phyloP scores from a whole-genome alignment of 2,329 filamentous ascomycete species.

The Achaetomium macrosporum region DNA sequence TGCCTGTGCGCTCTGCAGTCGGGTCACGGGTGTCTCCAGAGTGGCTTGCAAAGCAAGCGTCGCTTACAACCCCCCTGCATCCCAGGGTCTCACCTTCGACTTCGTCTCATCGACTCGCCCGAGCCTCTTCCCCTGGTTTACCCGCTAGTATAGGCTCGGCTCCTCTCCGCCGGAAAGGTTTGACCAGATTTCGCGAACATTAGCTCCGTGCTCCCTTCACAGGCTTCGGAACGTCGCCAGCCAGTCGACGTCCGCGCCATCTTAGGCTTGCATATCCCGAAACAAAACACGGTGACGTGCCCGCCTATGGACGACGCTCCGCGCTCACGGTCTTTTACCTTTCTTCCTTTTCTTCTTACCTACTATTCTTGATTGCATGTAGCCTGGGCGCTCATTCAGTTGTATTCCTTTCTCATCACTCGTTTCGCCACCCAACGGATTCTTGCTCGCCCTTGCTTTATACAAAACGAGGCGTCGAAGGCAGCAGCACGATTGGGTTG shows the following conservation, averaged over 20 bases:
- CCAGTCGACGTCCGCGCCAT: slow-evolving; percentile 8
- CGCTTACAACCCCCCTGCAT: slow-evolving; percentile 8
- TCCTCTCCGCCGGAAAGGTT: not conserved
- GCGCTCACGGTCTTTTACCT: slow-evolving; percentile 1
- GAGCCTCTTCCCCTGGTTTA: not conserved
- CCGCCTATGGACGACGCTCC: slow-evolving; percentile 3
- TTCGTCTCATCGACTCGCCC: not conserved
- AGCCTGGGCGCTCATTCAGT: too few relatives aligned
- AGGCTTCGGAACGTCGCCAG: not conserved
- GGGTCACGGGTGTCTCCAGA: not conserved
- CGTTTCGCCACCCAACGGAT: not conserved
- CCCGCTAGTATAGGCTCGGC: not conserved
- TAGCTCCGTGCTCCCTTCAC: slow-evolving; percentile 1
- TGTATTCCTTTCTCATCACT: not conserved
- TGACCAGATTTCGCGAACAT: not conserved
- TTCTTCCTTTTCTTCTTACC: slow-evolving; percentile 1
- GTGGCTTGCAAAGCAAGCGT: not conserved
- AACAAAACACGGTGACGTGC: slow-evolving; percentile 16
- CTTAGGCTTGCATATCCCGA: slow-evolving; percentile 13
- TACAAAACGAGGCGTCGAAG: not conserved
- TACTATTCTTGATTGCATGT: not conserved
- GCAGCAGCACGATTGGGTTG: not conserved
- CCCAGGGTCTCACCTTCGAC: slow-evolving; percentile 8
- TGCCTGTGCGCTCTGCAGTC: not conserved
- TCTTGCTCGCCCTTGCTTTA: not conserved